Conservation (phyloP, 2,329 filamentous ascomycete genomes). For the Plectosphaerella sp. region DNA sequence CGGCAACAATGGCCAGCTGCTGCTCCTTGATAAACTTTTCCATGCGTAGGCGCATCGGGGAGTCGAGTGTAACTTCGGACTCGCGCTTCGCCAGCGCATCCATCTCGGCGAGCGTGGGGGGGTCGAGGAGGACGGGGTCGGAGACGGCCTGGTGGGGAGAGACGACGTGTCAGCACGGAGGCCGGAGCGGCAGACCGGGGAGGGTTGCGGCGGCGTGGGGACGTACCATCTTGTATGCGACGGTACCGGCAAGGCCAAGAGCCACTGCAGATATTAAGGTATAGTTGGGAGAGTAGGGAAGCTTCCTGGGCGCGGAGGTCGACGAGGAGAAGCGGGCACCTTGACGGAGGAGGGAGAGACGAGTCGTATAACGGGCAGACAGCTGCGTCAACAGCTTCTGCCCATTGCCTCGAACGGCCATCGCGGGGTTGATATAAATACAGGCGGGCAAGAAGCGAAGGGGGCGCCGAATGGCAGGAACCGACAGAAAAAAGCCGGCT, state of each 20-base stretch:
- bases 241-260: constrained; percentile 44
- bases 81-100: constrained; percentile 80
- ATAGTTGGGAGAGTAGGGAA: constrained; percentile 5
- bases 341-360: constrained; percentile 8
- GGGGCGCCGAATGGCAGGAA: neutral
- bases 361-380: constrained; percentile 3
- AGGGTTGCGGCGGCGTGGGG: neutral
- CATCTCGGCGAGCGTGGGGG: constrained; percentile 74
- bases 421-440: constrained; percentile 1
- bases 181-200: constrained; percentile 1
- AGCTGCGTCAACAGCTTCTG: constrained; percentile 5
- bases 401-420: neutral
- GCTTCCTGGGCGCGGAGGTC: constrained; percentile 7
- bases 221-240: constrained; percentile 57
- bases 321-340: constrained; percentile 8
- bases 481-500: neutral
- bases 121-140: constrained; percentile 48
- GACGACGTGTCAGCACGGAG: neutral
- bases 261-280: constrained; percentile 30
- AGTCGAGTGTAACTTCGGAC: constrained; percentile 66
- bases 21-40: constrained; percentile 93
- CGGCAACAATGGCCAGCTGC: constrained; percentile 80
- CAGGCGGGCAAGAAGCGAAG: neutral
- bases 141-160: constrained; percentile 29
- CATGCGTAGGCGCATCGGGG: constrained; percentile 97